phyloP scores from a whole-genome alignment of 495 filamentous ascomycete species.

The Xanthoparmelia taractica region DNA sequence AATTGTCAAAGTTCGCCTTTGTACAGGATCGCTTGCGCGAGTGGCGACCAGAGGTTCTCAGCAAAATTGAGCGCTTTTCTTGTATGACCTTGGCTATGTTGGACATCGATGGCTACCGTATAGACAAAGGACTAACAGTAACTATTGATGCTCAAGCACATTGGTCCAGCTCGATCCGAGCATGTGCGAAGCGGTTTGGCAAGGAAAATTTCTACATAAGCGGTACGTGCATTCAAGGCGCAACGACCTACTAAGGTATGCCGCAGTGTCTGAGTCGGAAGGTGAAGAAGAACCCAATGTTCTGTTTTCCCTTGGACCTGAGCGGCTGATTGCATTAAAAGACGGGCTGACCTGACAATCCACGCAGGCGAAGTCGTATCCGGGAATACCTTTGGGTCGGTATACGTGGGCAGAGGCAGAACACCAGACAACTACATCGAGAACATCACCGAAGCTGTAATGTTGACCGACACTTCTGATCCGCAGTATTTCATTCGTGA shows the following conservation, averaged over 20 bases:
- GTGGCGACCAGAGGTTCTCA: constrained; percentile 54
- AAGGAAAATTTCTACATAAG: constrained; percentile 57
- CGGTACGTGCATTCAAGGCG: too few species aligned
- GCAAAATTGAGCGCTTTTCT: constrained; percentile 54
- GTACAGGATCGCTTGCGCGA: constrained; percentile 70
- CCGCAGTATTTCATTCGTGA: constrained; percentile 50
- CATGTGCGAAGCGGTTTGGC: constrained; percentile 48
- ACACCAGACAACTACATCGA: constrained; percentile 45
- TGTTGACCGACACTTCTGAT: constrained; percentile 39
- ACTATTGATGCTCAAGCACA: constrained; percentile 56
- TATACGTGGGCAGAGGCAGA: constrained; percentile 60
- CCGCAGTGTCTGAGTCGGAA: too few species aligned
- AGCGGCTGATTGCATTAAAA: too few species aligned
- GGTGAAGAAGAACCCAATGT: too few species aligned
- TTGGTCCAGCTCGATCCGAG: constrained; percentile 46
- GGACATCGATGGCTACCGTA: constrained; percentile 62
- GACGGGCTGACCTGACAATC: too few species aligned
- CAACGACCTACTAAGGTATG: too few species aligned
- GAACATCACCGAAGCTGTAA: constrained; percentile 42
- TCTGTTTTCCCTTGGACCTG: too few species aligned
- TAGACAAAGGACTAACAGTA: constrained; percentile 61
- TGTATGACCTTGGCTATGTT: constrained; percentile 57
- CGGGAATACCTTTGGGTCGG: constrained; percentile 55
- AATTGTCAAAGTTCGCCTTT: constrained; percentile 65
- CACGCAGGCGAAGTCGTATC: constrained; percentile 57